These are phyloP conservation scores for Erysimum cheiranthoides DNA, from an alignment of 345 rosid genomes.

Conservation along the genomic window DNA sequence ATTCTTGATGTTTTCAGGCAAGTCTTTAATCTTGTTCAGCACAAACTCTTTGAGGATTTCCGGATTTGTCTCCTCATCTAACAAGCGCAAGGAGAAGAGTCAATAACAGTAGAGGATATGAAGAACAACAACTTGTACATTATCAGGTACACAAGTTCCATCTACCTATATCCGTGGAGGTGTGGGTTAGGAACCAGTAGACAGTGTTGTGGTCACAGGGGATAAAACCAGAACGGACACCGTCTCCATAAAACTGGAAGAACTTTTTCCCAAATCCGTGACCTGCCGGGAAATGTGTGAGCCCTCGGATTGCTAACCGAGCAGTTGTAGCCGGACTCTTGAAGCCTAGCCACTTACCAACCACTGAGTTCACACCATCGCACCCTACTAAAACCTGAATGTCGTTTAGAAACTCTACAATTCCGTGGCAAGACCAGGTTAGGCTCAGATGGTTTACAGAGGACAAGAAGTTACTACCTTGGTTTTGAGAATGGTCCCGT, in stretches of 20 bases:
- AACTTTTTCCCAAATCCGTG: conserved; percentile 54
- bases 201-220: conserved; percentile 56
- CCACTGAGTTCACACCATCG: conserved; percentile 73
- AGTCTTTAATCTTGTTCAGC: conserved; percentile 48
- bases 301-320: conserved; percentile 57
- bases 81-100: conserved; percentile 30
- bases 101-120: conserved; percentile 3
- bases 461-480: conserved; percentile 51
- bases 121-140: background rate
- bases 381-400: conserved; percentile 69
- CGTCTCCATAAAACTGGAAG: conserved; percentile 53
- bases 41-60: conserved; percentile 53
- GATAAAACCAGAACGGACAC: conserved; percentile 55
- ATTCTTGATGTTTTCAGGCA: conserved; percentile 46
- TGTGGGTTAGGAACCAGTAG: conserved; percentile 60
- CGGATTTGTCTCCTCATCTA: conserved; percentile 43
- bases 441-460: background rate
- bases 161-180: conserved; percentile 39
- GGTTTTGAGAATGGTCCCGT: conserved; percentile 61
- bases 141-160: background rate
- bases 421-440: background rate
- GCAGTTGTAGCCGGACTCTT: conserved; percentile 49
- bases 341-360: conserved; percentile 72
- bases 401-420: conserved; percentile 25
- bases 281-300: conserved; percentile 42